Evolutionary conservation across 1,284 basidiomycete genomes (phyloP), one percentile per base, ranked within the genome.

Genomic region (Irpex sp.): DNA sequence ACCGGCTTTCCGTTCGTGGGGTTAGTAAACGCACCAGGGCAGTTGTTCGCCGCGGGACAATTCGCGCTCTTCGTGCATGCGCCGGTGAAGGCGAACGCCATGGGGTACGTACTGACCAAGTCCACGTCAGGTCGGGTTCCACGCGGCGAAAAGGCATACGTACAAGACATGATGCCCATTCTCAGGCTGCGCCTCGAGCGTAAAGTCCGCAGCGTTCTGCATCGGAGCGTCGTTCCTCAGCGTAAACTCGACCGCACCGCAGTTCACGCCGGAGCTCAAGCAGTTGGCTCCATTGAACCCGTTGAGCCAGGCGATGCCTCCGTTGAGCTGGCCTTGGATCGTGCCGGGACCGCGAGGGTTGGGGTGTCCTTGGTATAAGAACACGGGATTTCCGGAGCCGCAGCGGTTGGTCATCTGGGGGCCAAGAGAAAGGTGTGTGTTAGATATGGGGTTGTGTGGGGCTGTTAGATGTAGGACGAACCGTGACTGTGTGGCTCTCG

Each of bases 211-310:
- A 0, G 60, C 60, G 36, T 61, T 61, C 53, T 61, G 60, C 33
- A 37, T 56, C 4, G 60, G 60, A 3, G 60, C 60, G 39, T 61
- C 60, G 53, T 61, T 55, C 26, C 60, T 35, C n/a, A 61, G 36
- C 2, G 60, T 61, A 26, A 61, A 61, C 60, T 61, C 60, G 15
- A 61, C 60, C 31, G 50, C 50, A 31, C 60, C 60, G 39, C 60
- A 61, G 60, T 61, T 61, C 17, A 61, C 60, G 21, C 60, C 60
- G 5, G 60, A 61, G 60, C 46, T 61, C 55, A 37, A 11, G 60
- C 60, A 61, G 54, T 61, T 47, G 19, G 60, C 60, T 17, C 60
- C 60, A 17, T 37, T n/a, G 54, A 61, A 61, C 3, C 46, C 60
- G 31, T 43, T 35, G 39, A 61, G 60, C 60, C 60, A 61, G 60